Evolutionary conservation across 202 grass and related monocot genomes (phyloP).

Genomic region (Digitaria exilis): DNA sequence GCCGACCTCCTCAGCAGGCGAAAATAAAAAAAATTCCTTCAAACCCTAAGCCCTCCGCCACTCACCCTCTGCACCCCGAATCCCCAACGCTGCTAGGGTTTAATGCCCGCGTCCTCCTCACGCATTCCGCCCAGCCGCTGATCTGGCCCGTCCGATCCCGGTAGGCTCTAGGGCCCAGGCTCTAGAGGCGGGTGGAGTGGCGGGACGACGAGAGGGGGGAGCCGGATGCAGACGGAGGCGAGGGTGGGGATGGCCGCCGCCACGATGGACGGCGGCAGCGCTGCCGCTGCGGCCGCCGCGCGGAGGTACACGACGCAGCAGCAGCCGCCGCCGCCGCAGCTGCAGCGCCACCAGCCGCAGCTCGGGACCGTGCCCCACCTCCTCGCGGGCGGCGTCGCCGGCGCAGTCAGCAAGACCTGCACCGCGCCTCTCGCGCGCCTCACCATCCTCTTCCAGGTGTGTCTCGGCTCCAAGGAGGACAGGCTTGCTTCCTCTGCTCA

Average conservation of each 20-base stretch:
- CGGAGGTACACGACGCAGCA: conserved; percentile 55
- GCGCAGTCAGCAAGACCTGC: conserved; percentile 97
- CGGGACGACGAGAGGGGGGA: background rate
- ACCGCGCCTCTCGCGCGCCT: conserved; percentile 88
- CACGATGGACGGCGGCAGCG: conserved; percentile 49
- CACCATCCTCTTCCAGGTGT: conserved; percentile 95
- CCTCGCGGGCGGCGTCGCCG: conserved; percentile 82
- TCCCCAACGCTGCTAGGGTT: conserved; percentile 42
- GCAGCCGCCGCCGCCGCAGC: conserved; percentile 38
- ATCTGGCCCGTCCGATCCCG: conserved; percentile 28
- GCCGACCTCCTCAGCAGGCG: conserved; percentile 6
- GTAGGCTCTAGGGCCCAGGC: background rate
- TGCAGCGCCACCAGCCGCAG: conserved; percentile 66
- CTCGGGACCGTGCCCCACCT: conserved; percentile 67
- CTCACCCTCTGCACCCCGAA: background rate
- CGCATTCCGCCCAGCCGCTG: conserved; percentile 18
- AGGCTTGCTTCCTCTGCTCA: background rate
- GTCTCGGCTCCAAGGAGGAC: background rate
- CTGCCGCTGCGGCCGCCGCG: conserved; percentile 49
- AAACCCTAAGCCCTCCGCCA: conserved; percentile 42
- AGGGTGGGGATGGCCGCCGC: conserved; percentile 76
- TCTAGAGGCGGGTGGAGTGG: conserved; percentile 36
- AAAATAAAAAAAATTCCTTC: conserved; percentile 4
- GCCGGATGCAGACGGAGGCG: conserved; percentile 77
- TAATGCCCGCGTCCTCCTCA: conserved; percentile 27